Base-by-base conservation (phyloP, 2,329 filamentous ascomycete species). In the Pestalotiopsis sp. region DNA sequence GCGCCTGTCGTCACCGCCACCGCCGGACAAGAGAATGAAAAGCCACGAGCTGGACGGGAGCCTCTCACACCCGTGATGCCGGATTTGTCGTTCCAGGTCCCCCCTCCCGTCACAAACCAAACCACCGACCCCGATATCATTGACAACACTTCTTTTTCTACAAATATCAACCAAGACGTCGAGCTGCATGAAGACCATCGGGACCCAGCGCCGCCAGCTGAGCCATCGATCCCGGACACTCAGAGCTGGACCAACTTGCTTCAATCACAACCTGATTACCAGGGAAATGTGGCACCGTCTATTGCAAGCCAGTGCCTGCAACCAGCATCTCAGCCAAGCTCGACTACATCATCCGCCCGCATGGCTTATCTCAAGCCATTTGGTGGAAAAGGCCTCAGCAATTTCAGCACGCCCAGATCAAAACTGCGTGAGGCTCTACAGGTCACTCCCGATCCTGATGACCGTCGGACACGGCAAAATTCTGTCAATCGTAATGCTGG, bases 201-300 rank as follows among this genome's bases (percentile, higher is more conserved):
- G 69, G 69, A 76, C 31, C 65, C 73, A 57, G 77, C 74, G 69
- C 72, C 78, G 17, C 71, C 71, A 13, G 76, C 76, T 12, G 79
- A 82, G n/a, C 78, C 78, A 41, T 85, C 84, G 4, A 79, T 90
- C 69, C 87, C 87, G 17, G 88, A 90, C 78, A 89, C 87, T 4
- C 76, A 88, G 70, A 81, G 81, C 73, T 89, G 86, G 86, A 79
- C 78, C 27, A 82, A 83, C 23, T 74, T 81, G 25, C 70, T 82
- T 59, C 81, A 81, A 69, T 82, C 83, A 7, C 80, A 82, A 25
- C 73, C 78, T 17, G 78, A 25, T 23, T 41, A 78, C 41, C 78
- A 74, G 67, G 66, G 65, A 60, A 74, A 72, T 52, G 72, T 78
- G 4, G 74, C 85, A 59, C 83, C 85, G 5, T 83, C 84, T 4